Base-by-base conservation (phyloP, 495 filamentous ascomycete species). In the Melanomma pulvis-pyrius region DNA sequence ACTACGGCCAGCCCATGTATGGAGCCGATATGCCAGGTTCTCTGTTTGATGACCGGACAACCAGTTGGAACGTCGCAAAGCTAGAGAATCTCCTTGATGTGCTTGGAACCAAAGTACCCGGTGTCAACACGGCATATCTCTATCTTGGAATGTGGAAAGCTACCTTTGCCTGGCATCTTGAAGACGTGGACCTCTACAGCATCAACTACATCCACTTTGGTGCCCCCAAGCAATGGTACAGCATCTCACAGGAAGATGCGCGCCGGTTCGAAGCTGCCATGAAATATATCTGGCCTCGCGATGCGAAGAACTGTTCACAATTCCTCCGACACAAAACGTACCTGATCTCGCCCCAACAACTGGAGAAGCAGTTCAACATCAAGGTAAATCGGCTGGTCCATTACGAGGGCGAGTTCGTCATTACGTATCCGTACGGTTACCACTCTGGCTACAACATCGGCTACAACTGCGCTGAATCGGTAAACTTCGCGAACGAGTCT, bases 191-290 rank as follows among this genome's bases (percentile, higher is more conserved):
- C 79, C 85, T 98, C 1, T 98, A 98, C 83, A 97, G 93, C 78
- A 98, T 98, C 82, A 98, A 98, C 79, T 98, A 97, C 76, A 92
- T 98, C 64, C 94, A 98, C 74, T 98, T 98, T 74, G 94, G 94
- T 47, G 94, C 94, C 12, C 94, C 94, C 4, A 98, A 98, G 75
- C 94, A 98, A 74, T 98, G 94, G 94, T 98, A 98, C 78, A 97
- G 92, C 75, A 98, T 98, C 64, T 96, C 93, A 1, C 96, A 97
- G 74, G 89, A 89, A 59, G 94, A 98, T 77, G 94, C 94, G n/a
- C 83, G 91, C 52, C 85, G 88, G 11, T 98, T 98, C 74, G 94
- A 98, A 77, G 86, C 88, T 9, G 93, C 92, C 50, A 98, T 98
- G 94, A 92, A 90, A 74, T 91, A 86, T 61, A 90, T 97, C 57